These are phyloP conservation scores for Earliella scabrosa DNA, from an alignment of 1,284 basidiomycete species.

Conservation along the genomic window DNA sequence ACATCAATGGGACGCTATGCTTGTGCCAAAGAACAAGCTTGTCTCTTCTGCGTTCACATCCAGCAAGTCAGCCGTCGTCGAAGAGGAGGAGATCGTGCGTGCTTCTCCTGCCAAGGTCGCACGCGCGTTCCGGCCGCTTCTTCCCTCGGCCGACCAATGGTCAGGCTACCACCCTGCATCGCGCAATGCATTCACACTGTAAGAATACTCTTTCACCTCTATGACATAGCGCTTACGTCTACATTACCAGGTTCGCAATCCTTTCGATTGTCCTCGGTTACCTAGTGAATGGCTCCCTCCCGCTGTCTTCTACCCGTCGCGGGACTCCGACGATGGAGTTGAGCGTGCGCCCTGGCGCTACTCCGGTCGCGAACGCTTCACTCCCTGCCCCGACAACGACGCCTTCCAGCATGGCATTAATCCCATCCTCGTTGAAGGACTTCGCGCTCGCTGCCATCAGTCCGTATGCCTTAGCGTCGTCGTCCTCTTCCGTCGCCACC, in stretches of 20 bases:
- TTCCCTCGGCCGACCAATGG: conserved; percentile 31
- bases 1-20: conserved; percentile 53
- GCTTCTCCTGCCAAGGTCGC: conserved; percentile 48
- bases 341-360: conserved; percentile 15
- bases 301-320: conserved; percentile 4
- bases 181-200: conserved; percentile 67
- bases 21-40: conserved; percentile 47
- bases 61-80: conserved; percentile 45
- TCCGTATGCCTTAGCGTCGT: conserved; percentile 43
- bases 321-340: conserved; percentile 14
- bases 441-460: conserved; percentile 59
- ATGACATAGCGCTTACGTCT: conserved; percentile 6
- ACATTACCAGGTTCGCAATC: conserved; percentile 56
- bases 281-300: conserved; percentile 51
- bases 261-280: conserved; percentile 71
- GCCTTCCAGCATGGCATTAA: conserved; percentile 37
- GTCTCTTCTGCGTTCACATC: conserved; percentile 39
- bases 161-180: conserved; percentile 35
- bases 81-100: conserved; percentile 47
- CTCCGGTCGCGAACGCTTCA: conserved; percentile 24
- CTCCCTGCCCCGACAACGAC: conserved; percentile 42
- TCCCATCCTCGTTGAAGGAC: conserved; percentile 56
- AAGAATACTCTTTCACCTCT: conserved; percentile 32
- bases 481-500: conserved; percentile 25
- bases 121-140: conserved; percentile 50